phyloP scores from a whole-genome alignment of 2,329 filamentous ascomycete genomes.

The Diplocarpon mali region DNA sequence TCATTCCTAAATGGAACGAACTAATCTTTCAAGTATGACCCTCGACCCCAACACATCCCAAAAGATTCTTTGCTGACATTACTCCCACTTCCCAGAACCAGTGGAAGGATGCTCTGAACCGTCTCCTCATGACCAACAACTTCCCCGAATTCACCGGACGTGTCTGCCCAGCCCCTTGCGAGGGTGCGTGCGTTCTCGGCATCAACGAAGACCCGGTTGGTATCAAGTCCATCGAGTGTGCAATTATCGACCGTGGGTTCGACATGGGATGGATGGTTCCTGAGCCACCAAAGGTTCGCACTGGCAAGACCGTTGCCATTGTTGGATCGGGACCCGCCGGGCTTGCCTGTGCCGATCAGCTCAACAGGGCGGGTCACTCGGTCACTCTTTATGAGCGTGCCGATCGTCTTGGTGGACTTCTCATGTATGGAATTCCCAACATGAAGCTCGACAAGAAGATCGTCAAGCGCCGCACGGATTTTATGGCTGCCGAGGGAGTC shows the following conservation, averaged over 20 bases:
- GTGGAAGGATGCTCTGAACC: constrained; percentile 86
- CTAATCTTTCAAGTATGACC: constrained; percentile 43
- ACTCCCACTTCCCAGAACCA: constrained; percentile 38
- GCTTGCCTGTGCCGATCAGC: constrained; percentile 81
- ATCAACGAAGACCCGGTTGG: constrained; percentile 96
- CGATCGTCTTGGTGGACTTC: constrained; percentile 78
- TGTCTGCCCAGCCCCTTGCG: constrained; percentile 92
- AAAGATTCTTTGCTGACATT: background rate
- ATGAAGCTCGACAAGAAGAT: constrained; percentile 99
- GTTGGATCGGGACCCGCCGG: constrained; percentile 89
- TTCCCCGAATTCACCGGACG: constrained; percentile 97
- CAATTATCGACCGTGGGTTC: constrained; percentile 94
- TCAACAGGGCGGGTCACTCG: constrained; percentile 81
- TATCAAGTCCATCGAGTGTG: constrained; percentile 97
- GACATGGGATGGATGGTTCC: constrained; percentile 98
- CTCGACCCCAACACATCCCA: background rate
- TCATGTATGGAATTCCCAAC: constrained; percentile 98
- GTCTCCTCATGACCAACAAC: constrained; percentile 92
- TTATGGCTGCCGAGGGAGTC: constrained; percentile 85
- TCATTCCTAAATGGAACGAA: constrained; percentile 96
- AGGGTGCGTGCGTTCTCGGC: constrained; percentile 88
- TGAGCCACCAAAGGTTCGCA: constrained; percentile 63
- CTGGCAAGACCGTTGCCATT: constrained; percentile 78
- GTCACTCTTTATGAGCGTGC: constrained; percentile 91
- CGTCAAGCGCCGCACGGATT: constrained; percentile 88